phyloP scores from a whole-genome alignment of 2,329 filamentous ascomycete genomes.

The Penicillium janthinellum region DNA sequence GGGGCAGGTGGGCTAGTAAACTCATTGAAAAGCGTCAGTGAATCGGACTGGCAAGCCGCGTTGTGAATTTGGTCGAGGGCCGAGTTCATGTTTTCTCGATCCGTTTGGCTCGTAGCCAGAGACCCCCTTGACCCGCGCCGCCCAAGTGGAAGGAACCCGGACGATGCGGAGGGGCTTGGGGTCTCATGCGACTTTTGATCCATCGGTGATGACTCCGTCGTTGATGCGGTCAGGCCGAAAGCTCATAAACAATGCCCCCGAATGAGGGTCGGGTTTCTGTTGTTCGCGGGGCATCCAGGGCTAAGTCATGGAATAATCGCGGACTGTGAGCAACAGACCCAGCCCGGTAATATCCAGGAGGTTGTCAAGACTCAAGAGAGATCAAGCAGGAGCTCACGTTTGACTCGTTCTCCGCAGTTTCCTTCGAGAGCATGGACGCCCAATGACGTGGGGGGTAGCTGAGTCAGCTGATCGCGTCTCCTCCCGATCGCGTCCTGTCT shows the following conservation, averaged over 20 bases:
- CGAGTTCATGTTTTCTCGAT: conserved; percentile 74
- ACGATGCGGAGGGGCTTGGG: conserved; percentile 48
- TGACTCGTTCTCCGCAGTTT: conserved; percentile 18
- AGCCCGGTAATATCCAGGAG: not conserved
- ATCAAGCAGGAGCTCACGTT: conserved; percentile 5
- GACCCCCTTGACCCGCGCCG: conserved; percentile 55
- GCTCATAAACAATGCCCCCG: conserved; percentile 19
- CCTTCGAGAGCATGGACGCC: conserved; percentile 16
- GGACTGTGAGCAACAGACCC: not conserved
- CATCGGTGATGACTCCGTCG: conserved; percentile 28
- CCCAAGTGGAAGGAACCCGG: conserved; percentile 48
- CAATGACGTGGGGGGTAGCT: conserved; percentile 37
- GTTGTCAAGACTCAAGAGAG: conserved; percentile 2
- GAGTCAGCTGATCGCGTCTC: conserved; percentile 14
- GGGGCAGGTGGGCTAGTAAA: conserved; percentile 69
- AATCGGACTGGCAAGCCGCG: conserved; percentile 80
- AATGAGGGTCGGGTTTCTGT: conserved; percentile 4
- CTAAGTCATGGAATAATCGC: not conserved
- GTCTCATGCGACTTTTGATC: conserved; percentile 41
- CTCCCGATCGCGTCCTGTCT: conserved; percentile 14
- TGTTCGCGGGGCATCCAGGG: conserved; percentile 13
- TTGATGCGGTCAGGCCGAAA: conserved; percentile 16
- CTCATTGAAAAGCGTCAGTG: conserved; percentile 91
- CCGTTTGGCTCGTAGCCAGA: conserved; percentile 54
- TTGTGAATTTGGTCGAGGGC: conserved; percentile 86